Percentiles rank a stretch among this genome's conserved stretches.
These are phyloP conservation scores for Endocalyx cinctus DNA, from an alignment of 2,329 filamentous ascomycete species.

Conservation along the genomic window DNA sequence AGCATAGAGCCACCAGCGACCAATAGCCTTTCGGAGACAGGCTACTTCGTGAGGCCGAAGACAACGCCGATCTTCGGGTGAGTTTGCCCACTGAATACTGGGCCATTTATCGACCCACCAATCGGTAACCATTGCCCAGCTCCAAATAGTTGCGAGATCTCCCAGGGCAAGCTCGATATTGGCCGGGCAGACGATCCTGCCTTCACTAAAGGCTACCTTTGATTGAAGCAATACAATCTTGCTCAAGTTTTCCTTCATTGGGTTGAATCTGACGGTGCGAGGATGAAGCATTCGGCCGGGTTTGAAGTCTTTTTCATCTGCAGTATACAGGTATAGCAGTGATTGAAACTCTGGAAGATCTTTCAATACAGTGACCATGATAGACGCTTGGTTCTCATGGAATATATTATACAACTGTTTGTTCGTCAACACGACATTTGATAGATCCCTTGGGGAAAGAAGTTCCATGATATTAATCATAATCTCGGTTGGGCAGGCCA, in stretches of 20 bases:
- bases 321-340: slow-evolving; percentile 43
- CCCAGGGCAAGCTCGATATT: slow-evolving; percentile 16
- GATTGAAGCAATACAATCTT: slow-evolving; percentile 13
- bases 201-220: slow-evolving; percentile 12
- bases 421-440: slow-evolving; percentile 33
- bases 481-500: slow-evolving; percentile 40
- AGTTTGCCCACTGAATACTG: slow-evolving; percentile 41
- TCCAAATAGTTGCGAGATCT: slow-evolving; percentile 26
- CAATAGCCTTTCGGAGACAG: slow-evolving; percentile 47
- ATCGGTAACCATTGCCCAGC: slow-evolving; percentile 28
- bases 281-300: slow-evolving; percentile 20
- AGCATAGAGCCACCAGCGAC: slow-evolving; percentile 51
- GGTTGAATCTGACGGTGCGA: slow-evolving; percentile 17
- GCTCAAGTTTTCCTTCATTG: slow-evolving; percentile 7
- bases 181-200: slow-evolving; percentile 17
- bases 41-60: slow-evolving; percentile 37
- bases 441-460: slow-evolving; percentile 37
- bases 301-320: slow-evolving; percentile 26
- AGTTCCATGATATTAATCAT: slow-evolving; percentile 43
- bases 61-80: slow-evolving; percentile 39
- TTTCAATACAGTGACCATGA: slow-evolving; percentile 38
- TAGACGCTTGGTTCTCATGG: slow-evolving; percentile 31
- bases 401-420: slow-evolving; percentile 38
- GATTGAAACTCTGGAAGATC: slow-evolving; percentile 39
- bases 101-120: slow-evolving; percentile 37